Percentiles rank a stretch among this genome's conserved stretches.
Conservation (phyloP, 2,329 filamentous ascomycete genomes). For the Sarocladium kiliense region DNA sequence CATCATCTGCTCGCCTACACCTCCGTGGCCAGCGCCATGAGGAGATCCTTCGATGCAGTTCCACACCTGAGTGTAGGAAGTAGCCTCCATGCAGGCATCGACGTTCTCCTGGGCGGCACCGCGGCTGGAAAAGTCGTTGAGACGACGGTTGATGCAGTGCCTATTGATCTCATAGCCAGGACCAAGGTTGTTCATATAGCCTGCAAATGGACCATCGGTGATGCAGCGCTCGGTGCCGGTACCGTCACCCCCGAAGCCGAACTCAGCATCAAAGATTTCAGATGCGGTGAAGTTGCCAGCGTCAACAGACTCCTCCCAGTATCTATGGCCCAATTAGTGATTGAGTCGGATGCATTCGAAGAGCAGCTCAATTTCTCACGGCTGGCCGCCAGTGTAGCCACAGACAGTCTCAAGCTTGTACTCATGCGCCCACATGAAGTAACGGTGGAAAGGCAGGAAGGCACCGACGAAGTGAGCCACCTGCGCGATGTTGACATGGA, state of each 20-base stretch:
- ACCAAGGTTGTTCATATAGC: constrained; percentile 7
- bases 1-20: constrained; percentile 6
- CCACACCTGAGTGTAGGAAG: background rate
- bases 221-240: constrained; percentile 1
- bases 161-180: constrained; percentile 5
- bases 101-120: background rate
- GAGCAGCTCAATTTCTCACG: background rate
- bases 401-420: constrained; percentile 7
- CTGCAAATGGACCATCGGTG: constrained; percentile 1
- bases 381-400: constrained; percentile 7
- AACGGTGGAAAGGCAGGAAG: constrained; percentile 3
- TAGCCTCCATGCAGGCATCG: background rate
- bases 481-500: constrained; percentile 6
- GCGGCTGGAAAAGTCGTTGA: background rate
- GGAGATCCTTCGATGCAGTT: constrained; percentile 8
- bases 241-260: constrained; percentile 5
- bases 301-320: constrained; percentile 6
- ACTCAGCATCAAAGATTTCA: constrained; percentile 5
- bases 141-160: constrained; percentile 1
- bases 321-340: background rate
- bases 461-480: constrained; percentile 7
- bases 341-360: background rate
- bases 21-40: constrained; percentile 2
- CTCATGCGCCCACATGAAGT: constrained; percentile 9
- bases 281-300: constrained; percentile 2